Evolutionary conservation across 176 grass and related monocot genomes (phyloP), one percentile per base, ranked within the genome.

Genomic region (Musa beccarii): DNA sequence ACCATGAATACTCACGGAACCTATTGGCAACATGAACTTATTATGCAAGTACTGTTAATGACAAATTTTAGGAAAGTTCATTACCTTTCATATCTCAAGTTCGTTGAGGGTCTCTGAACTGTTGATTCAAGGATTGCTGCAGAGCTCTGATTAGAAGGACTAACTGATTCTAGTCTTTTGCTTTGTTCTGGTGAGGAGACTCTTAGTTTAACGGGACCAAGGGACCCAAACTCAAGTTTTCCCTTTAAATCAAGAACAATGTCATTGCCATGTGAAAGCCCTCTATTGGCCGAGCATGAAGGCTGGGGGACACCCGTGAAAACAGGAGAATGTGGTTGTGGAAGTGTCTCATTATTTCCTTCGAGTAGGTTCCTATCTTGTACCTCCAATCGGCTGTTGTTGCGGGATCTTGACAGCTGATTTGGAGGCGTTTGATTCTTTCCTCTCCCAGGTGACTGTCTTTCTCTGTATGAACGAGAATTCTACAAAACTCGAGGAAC

Each of bases 401-500:
- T 49, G 54, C 17, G 74, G 54, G 74, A 76, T 76, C 56, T 59
- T 49, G 56, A 29, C 13, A 54, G 52, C 9, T 55, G 51, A 54
- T 62, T 76, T 63, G 55, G 9, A 76, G 14, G 53, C 8, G 16
- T 61, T 76, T 29, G 9, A 76, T 62, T 76, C 25, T 61, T 76
- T 62, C 74, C 57, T 76, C 34, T 43, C 20, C 49, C 9, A 61
- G 28, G 16, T 63, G 24, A 59, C 21, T 14, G 55, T 61, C 52
- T 76, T 62, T 76, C 74, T 63, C 29, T 21, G 56, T 63, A 76
- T 62, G 56, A 14, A 62, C 16, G 74, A 49, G 56, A 76, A 17
- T 50, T 76, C 74, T 76, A 50, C 54, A 76, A 62, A 76, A 76
- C 22, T 20, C 16, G 49, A 61, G 8, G n/a, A 76, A 76, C 29